Percentiles rank a stretch among this genome's conserved stretches.
Conservation (phyloP, 73 alveolate species). For the Paramecium biaurelia region DNA sequence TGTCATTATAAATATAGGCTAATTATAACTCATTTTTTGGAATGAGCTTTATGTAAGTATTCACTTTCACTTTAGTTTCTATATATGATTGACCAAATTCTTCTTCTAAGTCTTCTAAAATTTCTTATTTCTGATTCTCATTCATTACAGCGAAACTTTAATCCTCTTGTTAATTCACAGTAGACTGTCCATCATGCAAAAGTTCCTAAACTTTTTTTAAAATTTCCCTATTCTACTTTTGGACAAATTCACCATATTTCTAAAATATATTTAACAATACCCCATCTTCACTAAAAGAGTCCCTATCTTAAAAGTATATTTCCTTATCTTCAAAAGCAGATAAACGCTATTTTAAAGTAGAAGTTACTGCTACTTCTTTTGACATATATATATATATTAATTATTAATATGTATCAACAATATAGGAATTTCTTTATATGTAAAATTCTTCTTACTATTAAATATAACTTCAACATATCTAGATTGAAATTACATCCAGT, state of each 20-base stretch:
- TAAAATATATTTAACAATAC: not conserved
- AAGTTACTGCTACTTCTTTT: constrained; percentile 24
- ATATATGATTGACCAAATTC: not conserved
- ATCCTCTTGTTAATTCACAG: not conserved
- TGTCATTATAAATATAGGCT: not conserved
- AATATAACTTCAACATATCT: not conserved
- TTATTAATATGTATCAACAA: not conserved
- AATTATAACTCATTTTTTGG: constrained; percentile 35
- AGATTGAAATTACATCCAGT: not conserved
- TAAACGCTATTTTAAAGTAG: not conserved
- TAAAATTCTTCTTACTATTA: not conserved
- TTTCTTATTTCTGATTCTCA: not conserved
- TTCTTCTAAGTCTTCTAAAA: constrained; percentile 15
- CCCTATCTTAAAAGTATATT: not conserved
- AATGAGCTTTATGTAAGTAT: not conserved
- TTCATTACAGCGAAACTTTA: constrained; percentile 11
- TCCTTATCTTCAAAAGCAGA: not conserved
- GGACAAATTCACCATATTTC: not conserved
- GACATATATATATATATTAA: not conserved
- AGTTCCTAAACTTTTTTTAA: not conserved
- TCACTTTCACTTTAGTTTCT: not conserved
- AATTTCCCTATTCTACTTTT: constrained; percentile 14
- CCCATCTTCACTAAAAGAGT: constrained; percentile 37
- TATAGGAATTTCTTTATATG: not conserved
- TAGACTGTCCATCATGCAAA: not conserved